Base-by-base conservation (phyloP, 23 red algal species). In the Gracilaria domingensis region DNA sequence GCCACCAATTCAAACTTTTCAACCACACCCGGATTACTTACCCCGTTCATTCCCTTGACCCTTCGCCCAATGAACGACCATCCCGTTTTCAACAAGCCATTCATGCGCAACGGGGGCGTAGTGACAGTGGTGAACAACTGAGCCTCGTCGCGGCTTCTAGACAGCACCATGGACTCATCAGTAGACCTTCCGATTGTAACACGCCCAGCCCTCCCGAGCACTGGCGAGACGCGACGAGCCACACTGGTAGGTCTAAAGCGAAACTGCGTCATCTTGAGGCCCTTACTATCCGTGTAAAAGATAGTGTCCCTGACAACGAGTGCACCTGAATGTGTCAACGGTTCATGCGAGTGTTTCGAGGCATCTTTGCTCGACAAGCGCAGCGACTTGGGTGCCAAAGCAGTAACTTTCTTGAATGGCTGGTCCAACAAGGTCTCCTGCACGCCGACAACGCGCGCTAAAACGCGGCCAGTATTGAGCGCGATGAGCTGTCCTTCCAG, bases 41-140 rank as follows among this genome's bases (percentile, higher is more conserved):
- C 32, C 9, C 60, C 79, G 26, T 60, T 60, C 29, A 45, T 42
- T 69, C 55, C 51, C 67, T 57, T 66, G 34, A 61, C 89, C 65
- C 69, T 58, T 8, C 85, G 69, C 40, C 89, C 89, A 40, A 92
- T 78, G 66, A 83, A 92, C 20, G 65, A 45, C 89, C 89, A 92
- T n/a, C 62, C 78, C 45, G 77, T 78, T 3, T 51, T 54, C 48
- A 92, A 30, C 69, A 59, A 5, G 8, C 89, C 79, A 30, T 59
- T 61, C 29, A 72, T 66, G 37, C 84, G 39, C 35, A 54, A 66
- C 11, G 60, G 56, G 49, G 64, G 50, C 13, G 66, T 71, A 20
- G 33, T 49, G 24, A 87, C 36, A 16, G 44, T 76, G 34, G 64
- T 71, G 51, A 87, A 59, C 37, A 76, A 33, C 12, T 49, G 70